A percentile compares a stretch with the other conserved stretches of the same genome.
Evolutionary conservation across 1,284 basidiomycete species (phyloP).

Genomic region (Bondarzewia mesenterica): DNA sequence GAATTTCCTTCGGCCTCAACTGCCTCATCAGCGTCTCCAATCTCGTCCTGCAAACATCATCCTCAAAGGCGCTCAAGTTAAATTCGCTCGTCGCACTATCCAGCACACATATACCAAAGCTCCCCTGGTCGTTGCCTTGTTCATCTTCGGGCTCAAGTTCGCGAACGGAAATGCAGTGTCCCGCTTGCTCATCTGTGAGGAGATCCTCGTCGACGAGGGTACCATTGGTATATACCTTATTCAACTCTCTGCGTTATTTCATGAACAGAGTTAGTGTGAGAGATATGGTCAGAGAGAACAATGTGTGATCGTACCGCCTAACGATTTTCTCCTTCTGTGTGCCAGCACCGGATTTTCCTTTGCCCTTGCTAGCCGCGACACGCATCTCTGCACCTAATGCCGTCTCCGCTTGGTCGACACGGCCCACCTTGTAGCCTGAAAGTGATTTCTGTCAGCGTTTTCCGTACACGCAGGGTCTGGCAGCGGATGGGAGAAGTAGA

Average conservation of each 20-base stretch:
- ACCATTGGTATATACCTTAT: conserved; percentile 95
- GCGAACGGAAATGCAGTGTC: conserved; percentile 90
- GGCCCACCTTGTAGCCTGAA: conserved; percentile 90
- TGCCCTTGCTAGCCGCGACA: conserved; percentile 61
- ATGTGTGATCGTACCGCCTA: conserved; percentile 43
- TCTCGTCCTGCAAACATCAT: conserved; percentile 88
- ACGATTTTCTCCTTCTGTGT: conserved; percentile 72
- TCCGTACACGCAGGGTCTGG: neutral
- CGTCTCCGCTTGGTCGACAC: conserved; percentile 96
- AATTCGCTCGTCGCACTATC: conserved; percentile 97
- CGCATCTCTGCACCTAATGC: conserved; percentile 81
- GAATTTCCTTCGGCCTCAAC: conserved; percentile 85
- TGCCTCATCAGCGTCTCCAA: conserved; percentile 94
- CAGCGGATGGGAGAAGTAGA: neutral
- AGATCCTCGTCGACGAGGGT: conserved; percentile 91
- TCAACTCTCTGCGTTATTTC: conserved; percentile 60
- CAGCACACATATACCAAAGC: conserved; percentile 90
- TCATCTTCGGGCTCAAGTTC: conserved; percentile 24
- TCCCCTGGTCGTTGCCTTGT: conserved; percentile 37
- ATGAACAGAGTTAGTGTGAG: neutral
- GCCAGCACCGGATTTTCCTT: conserved; percentile 42
- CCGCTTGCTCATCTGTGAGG: conserved; percentile 89
- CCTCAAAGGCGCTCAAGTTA: conserved; percentile 83
- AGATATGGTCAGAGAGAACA: neutral
- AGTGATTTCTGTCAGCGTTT: conserved; percentile 13